A percentile compares a stretch with the other conserved stretches of the same genome.
Conservation (phyloP, 2,329 filamentous ascomycete genomes). For the Ceratocystis eucalypticola region DNA sequence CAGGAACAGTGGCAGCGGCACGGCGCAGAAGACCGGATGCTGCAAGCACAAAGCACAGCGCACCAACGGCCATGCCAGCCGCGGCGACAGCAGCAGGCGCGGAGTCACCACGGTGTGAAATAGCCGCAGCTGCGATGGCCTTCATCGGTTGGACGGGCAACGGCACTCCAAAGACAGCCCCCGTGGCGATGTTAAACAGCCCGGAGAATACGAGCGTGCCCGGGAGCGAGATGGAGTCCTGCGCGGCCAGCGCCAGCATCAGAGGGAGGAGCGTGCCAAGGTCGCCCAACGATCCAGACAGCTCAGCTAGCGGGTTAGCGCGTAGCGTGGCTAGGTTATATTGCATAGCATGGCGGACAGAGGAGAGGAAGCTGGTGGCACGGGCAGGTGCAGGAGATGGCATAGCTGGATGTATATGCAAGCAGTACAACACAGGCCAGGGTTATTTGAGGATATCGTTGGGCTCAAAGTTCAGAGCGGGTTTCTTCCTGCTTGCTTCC, state of each 20-base stretch:
- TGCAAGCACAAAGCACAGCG: constrained; percentile 61
- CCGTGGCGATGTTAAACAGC: constrained; percentile 72
- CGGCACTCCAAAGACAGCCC: constrained; percentile 71
- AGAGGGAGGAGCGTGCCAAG: constrained; percentile 81
- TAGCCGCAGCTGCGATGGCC: constrained; percentile 84
- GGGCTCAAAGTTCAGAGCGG: background rate
- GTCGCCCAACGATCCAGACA: constrained; percentile 79
- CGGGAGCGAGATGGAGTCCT: constrained; percentile 65
- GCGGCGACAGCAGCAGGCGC: constrained; percentile 46
- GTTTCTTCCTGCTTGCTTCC: background rate
- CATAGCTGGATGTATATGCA: background rate
- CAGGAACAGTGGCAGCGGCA: constrained; percentile 61
- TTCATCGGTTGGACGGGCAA: constrained; percentile 84
- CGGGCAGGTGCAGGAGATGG: background rate
- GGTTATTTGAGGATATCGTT: background rate
- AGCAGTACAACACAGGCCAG: background rate
- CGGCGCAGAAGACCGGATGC: constrained; percentile 63
- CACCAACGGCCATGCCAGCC: constrained; percentile 60
- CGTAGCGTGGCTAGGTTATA: constrained; percentile 39
- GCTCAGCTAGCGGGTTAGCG: constrained; percentile 46
- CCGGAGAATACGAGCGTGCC: constrained; percentile 82
- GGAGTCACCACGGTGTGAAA: constrained; percentile 47
- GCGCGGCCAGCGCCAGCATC: constrained; percentile 70
- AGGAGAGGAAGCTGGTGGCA: background rate
- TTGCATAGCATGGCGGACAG: constrained; percentile 26